Base-by-base conservation (phyloP, 2,329 filamentous ascomycete genomes). In the Sarocladium brachiariae region DNA sequence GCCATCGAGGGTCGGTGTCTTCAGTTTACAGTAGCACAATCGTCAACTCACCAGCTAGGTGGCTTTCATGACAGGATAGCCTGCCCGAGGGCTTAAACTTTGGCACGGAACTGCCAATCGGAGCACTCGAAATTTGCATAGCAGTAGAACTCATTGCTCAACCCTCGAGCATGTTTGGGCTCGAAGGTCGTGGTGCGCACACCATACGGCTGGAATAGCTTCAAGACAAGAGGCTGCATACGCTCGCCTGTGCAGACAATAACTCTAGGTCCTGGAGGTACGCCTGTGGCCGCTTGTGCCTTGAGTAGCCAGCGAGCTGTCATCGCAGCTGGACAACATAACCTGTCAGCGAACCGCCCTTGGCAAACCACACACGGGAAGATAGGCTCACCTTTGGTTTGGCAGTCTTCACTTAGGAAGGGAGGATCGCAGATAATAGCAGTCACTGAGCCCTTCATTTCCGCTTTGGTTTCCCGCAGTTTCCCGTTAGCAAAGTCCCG, bases 91-190 rank as follows among this genome's bases (percentile, higher is more conserved):
- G n/a, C 43, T 19, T 31, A 35, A 19, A 13, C 31, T 27, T 33
- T 9, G 4, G 6, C 25, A 11, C 19, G 46, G n/a, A 35, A 78
- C 38, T 62, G 67, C 75, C 78, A 80, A 4, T 64, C 65, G 6
- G 68, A 68, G 58, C 82, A 80, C 63, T 88, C 83, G 61, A 88
- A 91, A 61, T 88, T 91, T 21, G 87, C 80, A 61, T 89, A 92
- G 65, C 85, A 90, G 61, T 80, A 77, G 63, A 90, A 93, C 65
- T 89, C 86, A 61, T 93, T 93, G 65, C 85, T 87, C 53, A 93
- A 67, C 0, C 85, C 85, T 54, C 81, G 80, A n/a, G 78, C 75
- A 60, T 92, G 88, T 55, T 75, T 71, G 3, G 84, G 82, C 59
- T 84, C 78, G 61, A 83, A 90, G 1, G 77, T 80, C 1, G 87